Conservation (phyloP, 2,329 filamentous ascomycete species). For the Thermothelomyces thermophilus region DNA sequence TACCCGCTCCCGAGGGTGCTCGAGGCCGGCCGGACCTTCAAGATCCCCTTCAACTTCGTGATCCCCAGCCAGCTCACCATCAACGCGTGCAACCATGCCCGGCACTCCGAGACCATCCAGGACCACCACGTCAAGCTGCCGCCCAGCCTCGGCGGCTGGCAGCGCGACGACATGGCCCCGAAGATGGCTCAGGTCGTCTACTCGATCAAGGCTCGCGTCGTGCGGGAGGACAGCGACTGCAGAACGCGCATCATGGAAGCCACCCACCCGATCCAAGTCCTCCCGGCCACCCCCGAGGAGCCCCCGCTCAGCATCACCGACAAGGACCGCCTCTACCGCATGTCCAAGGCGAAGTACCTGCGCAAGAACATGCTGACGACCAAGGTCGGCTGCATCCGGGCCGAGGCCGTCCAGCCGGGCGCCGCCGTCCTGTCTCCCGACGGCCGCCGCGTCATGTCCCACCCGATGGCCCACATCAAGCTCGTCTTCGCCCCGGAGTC, state of each 20-base stretch:
- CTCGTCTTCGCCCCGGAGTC: constrained; percentile 43
- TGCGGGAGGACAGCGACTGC: constrained; percentile 29
- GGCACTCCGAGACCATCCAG: constrained; percentile 39
- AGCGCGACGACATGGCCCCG: constrained; percentile 48
- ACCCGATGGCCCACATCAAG: constrained; percentile 39
- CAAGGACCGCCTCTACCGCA: constrained; percentile 43
- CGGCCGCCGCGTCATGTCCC: constrained; percentile 35
- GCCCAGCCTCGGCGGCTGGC: constrained; percentile 47
- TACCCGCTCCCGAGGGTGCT: constrained; percentile 45
- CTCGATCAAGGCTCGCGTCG: constrained; percentile 41
- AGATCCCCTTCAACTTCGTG: constrained; percentile 53
- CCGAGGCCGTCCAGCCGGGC: constrained; percentile 36
- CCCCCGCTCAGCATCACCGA: constrained; percentile 45
- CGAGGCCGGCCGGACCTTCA: constrained; percentile 42
- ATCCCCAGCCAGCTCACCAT: constrained; percentile 52
- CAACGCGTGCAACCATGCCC: constrained; percentile 47
- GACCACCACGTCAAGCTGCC: constrained; percentile 49
- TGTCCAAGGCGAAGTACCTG: constrained; percentile 46
- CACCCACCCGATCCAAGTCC: constrained; percentile 40
- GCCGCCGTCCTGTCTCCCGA: constrained; percentile 47
- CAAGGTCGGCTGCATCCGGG: constrained; percentile 45
- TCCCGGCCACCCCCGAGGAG: constrained; percentile 44
- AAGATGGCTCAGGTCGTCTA: constrained; percentile 51
- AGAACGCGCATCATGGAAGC: constrained; percentile 26
- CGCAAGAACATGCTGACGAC: constrained; percentile 47